Evolutionary conservation across 2,329 filamentous ascomycete genomes (phyloP).

Genomic region (Ciborinia camelliae): DNA sequence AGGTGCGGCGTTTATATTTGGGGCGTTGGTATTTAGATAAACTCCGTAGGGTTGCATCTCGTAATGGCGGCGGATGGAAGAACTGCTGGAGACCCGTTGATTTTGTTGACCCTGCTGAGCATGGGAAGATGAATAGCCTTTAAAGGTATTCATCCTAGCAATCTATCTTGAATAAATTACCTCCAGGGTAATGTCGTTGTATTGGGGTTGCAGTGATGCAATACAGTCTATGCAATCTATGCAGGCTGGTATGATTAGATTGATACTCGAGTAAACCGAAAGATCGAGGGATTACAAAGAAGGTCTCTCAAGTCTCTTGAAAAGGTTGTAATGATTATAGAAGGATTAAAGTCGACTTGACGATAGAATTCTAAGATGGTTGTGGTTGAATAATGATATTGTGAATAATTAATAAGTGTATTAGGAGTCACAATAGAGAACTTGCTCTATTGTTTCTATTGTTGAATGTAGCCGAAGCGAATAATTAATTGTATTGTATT

Average conservation of each 20-base stretch:
- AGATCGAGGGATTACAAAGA: conserved; percentile 1
- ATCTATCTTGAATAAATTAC: conserved; percentile 22
- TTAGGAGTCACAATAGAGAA: conserved; percentile 16
- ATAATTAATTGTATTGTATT: not conserved
- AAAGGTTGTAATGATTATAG: not conserved
- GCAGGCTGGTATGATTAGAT: conserved; percentile 3
- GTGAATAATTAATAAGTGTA: conserved; percentile 12
- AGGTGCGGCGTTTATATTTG: conserved; percentile 16
- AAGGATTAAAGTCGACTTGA: conserved; percentile 16
- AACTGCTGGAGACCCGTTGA: conserved; percentile 39
- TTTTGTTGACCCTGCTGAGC: conserved; percentile 33
- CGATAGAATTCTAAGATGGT: not conserved
- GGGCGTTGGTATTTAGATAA: conserved; percentile 11
- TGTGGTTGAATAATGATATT: not conserved
- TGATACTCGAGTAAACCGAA: not conserved
- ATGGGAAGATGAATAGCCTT: conserved; percentile 32
- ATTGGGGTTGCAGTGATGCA: conserved; percentile 3
- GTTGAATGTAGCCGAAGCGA: conserved; percentile 2
- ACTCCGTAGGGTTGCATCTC: conserved; percentile 34
- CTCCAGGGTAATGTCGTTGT: conserved; percentile 6
- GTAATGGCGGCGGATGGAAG: conserved; percentile 36
- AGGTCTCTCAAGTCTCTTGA: not conserved
- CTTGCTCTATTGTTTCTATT: conserved; percentile 15
- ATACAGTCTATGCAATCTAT: conserved; percentile 11
- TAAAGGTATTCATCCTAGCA: conserved; percentile 36